These are phyloP conservation scores for Gaeumannomyces sp. DNA, from an alignment of 2,329 filamentous ascomycete species.

Conservation along the genomic window DNA sequence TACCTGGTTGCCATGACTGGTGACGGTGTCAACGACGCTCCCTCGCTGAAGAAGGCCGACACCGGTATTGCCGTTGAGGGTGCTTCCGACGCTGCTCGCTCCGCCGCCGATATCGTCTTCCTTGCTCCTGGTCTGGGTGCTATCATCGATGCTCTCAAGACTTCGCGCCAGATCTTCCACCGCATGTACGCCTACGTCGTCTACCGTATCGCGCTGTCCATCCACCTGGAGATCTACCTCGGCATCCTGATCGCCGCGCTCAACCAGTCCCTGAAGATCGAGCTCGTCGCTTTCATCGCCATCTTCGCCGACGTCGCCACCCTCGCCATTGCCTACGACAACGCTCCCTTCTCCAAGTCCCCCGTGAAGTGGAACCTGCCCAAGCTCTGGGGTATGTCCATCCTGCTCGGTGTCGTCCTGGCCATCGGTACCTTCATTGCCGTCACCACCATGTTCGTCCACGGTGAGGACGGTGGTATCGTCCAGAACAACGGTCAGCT, in stretches of 20 bases:
- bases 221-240: slow-evolving; percentile 87
- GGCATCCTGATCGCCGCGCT: slow-evolving; percentile 87
- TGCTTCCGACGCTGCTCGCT: slow-evolving; percentile 83
- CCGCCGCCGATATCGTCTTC: slow-evolving; percentile 90
- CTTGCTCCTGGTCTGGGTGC: slow-evolving; percentile 84
- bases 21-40: slow-evolving; percentile 91
- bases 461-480: slow-evolving; percentile 68
- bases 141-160: slow-evolving; percentile 90
- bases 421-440: slow-evolving; percentile 84
- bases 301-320: slow-evolving; percentile 93
- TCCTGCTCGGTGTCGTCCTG: slow-evolving; percentile 74
- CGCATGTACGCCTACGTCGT: slow-evolving; percentile 96
- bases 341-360: slow-evolving; percentile 76
- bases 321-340: slow-evolving; percentile 88
- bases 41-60: slow-evolving; percentile 91
- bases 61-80: slow-evolving; percentile 93
- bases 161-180: slow-evolving; percentile 90
- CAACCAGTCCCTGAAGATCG: slow-evolving; percentile 76
- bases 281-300: slow-evolving; percentile 87
- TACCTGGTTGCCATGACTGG: slow-evolving; percentile 95
- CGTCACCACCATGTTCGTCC: slow-evolving; percentile 74
- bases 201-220: slow-evolving; percentile 87
- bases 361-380: slow-evolving; percentile 95
- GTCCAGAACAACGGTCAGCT: slow-evolving; percentile 82
- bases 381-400: slow-evolving; percentile 89